phyloP scores from a whole-genome alignment of 208 protist species.

The Trypanosoma platydactyli region DNA sequence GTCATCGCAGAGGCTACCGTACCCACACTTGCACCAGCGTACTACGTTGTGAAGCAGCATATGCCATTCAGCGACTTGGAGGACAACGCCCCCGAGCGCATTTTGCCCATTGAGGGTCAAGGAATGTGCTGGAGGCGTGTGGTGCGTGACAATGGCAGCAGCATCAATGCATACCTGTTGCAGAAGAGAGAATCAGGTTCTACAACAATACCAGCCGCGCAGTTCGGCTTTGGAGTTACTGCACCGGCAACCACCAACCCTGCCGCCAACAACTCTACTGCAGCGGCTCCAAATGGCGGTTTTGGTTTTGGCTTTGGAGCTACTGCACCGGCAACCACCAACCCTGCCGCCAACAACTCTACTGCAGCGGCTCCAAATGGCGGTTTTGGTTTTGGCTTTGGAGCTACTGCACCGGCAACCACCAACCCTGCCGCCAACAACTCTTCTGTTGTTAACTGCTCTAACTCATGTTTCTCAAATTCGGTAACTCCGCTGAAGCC shows the following conservation, averaged over 20 bases:
- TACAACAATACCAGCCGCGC: neutral
- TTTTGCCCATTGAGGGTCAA: constrained; percentile 68
- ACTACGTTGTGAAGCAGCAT: constrained; percentile 88
- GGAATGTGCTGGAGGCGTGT: constrained; percentile 77
- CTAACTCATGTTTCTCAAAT: constrained; percentile 3
- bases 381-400: constrained; percentile 21
- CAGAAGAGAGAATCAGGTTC: constrained; percentile 37
- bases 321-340: constrained; percentile 12
- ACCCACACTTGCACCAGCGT: constrained; percentile 66
- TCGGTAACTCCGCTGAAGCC: constrained; percentile 51
- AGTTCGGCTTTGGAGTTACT: constrained; percentile 33
- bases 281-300: constrained; percentile 24
- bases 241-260: neutral
- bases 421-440: neutral
- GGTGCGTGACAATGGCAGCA: constrained; percentile 60
- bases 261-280: neutral
- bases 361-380: neutral
- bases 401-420: constrained; percentile 2
- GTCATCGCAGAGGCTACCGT: constrained; percentile 72
- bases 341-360: constrained; percentile 4
- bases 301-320: constrained; percentile 46
- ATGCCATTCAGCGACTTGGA: constrained; percentile 86
- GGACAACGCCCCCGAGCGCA: constrained; percentile 87
- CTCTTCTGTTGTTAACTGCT: constrained; percentile 7
- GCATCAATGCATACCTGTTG: constrained; percentile 79